phyloP scores from a whole-genome alignment of 192 early-diverging fungal species.

The Backusella liffmaniae region DNA sequence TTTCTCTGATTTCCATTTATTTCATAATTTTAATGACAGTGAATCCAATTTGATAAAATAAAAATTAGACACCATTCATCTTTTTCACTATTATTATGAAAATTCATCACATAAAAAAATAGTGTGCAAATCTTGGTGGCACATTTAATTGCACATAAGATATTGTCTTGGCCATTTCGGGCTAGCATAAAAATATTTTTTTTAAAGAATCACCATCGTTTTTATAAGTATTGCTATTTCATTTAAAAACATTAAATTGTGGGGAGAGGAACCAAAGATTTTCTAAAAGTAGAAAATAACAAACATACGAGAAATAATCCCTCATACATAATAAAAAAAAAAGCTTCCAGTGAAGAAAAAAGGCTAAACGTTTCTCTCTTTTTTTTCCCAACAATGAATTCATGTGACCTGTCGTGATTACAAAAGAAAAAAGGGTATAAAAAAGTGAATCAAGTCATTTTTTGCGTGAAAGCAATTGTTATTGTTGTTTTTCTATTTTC shows the following conservation, averaged over 20 bases:
- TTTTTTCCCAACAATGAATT: slow-evolving; percentile 4
- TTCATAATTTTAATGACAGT: neutral
- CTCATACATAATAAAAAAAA: neutral
- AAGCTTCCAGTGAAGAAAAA: neutral
- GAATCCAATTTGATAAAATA: neutral
- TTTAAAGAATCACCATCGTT: neutral
- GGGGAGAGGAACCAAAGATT: neutral
- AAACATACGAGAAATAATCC: neutral
- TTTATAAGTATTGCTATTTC: neutral
- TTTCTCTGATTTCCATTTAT: neutral
- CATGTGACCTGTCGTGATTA: neutral
- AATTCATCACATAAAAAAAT: too few species aligned
- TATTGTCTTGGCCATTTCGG: neutral
- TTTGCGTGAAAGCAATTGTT: neutral
- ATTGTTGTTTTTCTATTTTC: neutral
- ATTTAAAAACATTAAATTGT: neutral
- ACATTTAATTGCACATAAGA: too few species aligned
- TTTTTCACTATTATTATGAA: too few species aligned
- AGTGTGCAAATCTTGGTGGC: too few species aligned
- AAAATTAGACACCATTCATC: neutral
- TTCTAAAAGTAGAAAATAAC: neutral
- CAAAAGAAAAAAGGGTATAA: neutral
- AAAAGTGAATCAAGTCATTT: neutral
- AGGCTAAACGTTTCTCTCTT: neutral
- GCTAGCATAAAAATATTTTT: neutral